phyloP scores from a whole-genome alignment of 352 stramenopile genomes.

The Phytophthora boehmeriae region DNA sequence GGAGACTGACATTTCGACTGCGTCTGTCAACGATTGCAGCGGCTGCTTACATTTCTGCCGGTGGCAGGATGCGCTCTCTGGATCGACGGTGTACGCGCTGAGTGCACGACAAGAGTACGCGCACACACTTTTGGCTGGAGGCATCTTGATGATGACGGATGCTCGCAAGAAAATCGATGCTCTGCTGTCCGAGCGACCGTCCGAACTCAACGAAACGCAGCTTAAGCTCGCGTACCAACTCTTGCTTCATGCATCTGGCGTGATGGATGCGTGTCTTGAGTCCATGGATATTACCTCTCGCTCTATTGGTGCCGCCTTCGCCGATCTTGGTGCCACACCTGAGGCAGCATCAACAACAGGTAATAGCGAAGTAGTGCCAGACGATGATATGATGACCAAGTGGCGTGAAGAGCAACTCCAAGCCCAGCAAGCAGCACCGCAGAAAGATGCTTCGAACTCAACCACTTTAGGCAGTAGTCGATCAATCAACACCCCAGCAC shows the following conservation, averaged over 20 bases:
- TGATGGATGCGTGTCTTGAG: conserved; percentile 57
- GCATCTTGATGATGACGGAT: conserved; percentile 49
- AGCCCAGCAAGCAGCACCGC: conserved; percentile 9
- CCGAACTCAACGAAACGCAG: conserved; percentile 61
- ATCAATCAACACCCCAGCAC: conserved; percentile 1
- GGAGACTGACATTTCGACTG: not conserved
- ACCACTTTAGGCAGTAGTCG: not conserved
- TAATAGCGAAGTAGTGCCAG: conserved; percentile 6
- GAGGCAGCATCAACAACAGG: conserved; percentile 1
- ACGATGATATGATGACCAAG: conserved; percentile 55
- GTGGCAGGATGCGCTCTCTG: conserved; percentile 61
- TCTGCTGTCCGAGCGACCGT: conserved; percentile 41
- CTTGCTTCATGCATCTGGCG: conserved; percentile 56
- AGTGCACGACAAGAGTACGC: conserved; percentile 66
- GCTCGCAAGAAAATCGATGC: conserved; percentile 50
- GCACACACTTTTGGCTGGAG: conserved; percentile 54
- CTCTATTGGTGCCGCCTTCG: conserved; percentile 36
- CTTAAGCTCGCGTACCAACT: conserved; percentile 77
- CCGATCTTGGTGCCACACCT: conserved; percentile 32
- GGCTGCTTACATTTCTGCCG: conserved; percentile 58
- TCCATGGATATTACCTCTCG: conserved; percentile 40
- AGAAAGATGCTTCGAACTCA: conserved; percentile 1
- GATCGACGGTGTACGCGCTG: conserved; percentile 41
- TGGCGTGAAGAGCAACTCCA: conserved; percentile 63
- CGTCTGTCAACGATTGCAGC: conserved; percentile 23